Base-by-base conservation (phyloP, 306 rosid genomes). In the Quercus berberidifolia region DNA sequence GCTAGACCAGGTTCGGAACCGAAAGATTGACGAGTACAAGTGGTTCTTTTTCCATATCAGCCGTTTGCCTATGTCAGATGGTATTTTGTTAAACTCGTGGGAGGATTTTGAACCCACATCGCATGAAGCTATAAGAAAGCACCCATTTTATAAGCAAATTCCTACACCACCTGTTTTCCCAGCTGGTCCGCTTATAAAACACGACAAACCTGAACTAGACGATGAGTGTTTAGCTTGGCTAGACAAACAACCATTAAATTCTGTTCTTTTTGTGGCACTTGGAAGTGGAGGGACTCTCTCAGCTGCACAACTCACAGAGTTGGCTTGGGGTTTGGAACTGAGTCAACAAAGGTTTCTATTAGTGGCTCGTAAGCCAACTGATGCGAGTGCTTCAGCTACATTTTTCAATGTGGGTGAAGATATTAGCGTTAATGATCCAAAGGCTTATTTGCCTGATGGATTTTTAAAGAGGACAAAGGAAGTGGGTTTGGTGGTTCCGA, bases 281-380 rank as follows among this genome's bases (percentile, higher is more conserved):
- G 89, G 90, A 0, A 85, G 92, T 1, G 90, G 88, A 1, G 91
- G 93, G 0, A 79, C 79, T 20, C 9, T 85, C 1, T 70, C 76
- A 0, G 12, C 19, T 0, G 74, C 78, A 33, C 93, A 89, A 6
- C 35, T 58, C 56, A 58, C 35, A 0, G 93, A 89, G 83, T 30
- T 89, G 20, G 91, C 88, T 0, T 85, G 79, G 86, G 90, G 92
- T 0, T 4, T 87, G 5, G 92, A 87, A 58, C 55, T 58, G 21
- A 89, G 92, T 65, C n/a, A 20, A 51, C 77, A 79, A 20, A 71
- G 88, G n/a, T 89, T 89, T 78, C 0, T 87, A 1, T 85, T 89
- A 87, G 86, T 88, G 62, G 85, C 75, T 0, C 82, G 84, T 1
- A 59, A 33, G 43, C 82, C 85, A 0, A 2, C 30, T 7, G 73